These are phyloP conservation scores for Isoetes engelmannii DNA, from an alignment of 83 land plant species.

Conservation along the genomic window DNA sequence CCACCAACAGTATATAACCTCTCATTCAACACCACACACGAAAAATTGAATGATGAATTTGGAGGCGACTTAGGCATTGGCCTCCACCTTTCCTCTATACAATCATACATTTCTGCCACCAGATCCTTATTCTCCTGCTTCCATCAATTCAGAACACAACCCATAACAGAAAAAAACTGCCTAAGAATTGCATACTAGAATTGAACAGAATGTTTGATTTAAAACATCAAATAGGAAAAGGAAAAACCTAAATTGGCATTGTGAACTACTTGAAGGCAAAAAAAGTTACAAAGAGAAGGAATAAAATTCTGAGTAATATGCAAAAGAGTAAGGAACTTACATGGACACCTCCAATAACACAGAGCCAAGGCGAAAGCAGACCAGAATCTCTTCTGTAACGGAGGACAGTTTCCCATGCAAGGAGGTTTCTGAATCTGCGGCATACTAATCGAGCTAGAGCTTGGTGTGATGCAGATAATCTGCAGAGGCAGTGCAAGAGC, in stretches of 20 bases:
- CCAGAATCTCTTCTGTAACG: neutral
- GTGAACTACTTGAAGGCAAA: neutral
- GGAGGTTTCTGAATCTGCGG: conserved; percentile 3
- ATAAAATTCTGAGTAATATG: neutral
- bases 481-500: neutral
- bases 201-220: neutral
- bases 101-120: conserved; percentile 14
- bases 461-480: conserved; percentile 1
- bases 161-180: neutral
- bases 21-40: neutral
- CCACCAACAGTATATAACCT: conserved; percentile 13
- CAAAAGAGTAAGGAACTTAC: neutral
- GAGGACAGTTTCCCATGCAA: neutral
- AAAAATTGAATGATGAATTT: conserved; percentile 10
- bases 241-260: neutral
- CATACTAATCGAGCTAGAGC: conserved; percentile 12
- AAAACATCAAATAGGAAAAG: neutral
- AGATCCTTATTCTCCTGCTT: conserved; percentile 6
- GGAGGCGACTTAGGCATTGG: conserved; percentile 6
- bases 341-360: conserved; percentile 15
- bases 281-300: neutral
- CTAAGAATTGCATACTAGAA: neutral
- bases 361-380: conserved; percentile 11
- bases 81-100: conserved; percentile 1
- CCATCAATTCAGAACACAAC: neutral